Evolutionary conservation across 2,329 filamentous ascomycete genomes (phyloP), one percentile per base, ranked within the genome.

Genomic region (Stenocarpella maydis): DNA sequence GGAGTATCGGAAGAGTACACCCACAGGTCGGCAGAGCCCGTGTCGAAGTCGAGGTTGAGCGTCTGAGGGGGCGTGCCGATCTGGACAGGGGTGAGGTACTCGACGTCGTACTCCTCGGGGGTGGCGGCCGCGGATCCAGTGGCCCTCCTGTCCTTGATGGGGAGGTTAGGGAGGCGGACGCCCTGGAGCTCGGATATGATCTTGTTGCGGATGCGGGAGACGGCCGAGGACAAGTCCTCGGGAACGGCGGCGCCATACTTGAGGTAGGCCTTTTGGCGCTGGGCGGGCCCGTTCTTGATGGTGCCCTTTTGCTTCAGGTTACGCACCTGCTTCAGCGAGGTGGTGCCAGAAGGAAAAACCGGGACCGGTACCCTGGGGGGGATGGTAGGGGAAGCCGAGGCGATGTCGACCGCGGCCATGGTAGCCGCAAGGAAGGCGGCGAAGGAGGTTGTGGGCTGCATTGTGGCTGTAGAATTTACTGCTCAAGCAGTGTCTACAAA

Each of bases 11-110:
- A 72, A 71, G 74, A 76, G 72, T 79, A 80, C 52, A 80, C 77
- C 79, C 79, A 80, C 24, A 80, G 75, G 69, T 84, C 82, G n/a
- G 81, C 80, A 3, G 81, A 83, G 4, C 82, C 82, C 2, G 82
- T 84, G 68, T 84, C 82, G 63, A 84, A 82, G 72, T 83, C 78
- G 47, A 84, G 74, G 61, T 80, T 79, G 55, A 84, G 75, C 1
- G 78, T 81, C 72, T 84, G 80, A 10, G 80, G 75, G 15, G 82
- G 82, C 17, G 80, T 77, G 14, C 78, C 78, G 47, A 80, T 79
- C 65, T 76, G 71, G 7, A 80, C 78, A 12, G 77, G 77, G 26
- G 72, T 76, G n/a, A 80, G 65, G 64, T 79, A 80, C 74, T 61
- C 83, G 77, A 21, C 80, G 10, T 76, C 69, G n/a, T 77, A 78